Evolutionary conservation across 2,329 filamentous ascomycete genomes (phyloP).

Genomic region (Fusarium sp.): DNA sequence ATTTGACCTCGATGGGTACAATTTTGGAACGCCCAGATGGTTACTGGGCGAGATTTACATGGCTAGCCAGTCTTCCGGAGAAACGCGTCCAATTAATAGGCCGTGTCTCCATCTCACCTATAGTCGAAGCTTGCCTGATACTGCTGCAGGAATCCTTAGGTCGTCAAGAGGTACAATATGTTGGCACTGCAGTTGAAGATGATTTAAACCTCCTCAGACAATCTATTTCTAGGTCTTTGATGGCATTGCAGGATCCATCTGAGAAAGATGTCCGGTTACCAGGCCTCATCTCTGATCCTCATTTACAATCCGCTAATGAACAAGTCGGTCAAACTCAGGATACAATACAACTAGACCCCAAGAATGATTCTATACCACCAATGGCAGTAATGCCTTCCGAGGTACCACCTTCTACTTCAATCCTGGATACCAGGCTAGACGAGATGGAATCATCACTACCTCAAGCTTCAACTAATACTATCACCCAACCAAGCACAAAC

Average conservation of each 20-base stretch:
- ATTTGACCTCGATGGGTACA: accelerated
- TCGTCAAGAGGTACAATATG: not conserved
- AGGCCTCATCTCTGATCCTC: accelerated
- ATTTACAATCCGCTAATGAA: accelerated
- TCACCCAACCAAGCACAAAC: not conserved
- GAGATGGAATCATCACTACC: not conserved
- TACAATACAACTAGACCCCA: accelerated
- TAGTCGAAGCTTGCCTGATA: not conserved
- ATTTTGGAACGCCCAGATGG: not conserved
- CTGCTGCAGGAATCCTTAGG: not conserved
- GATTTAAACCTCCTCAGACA: not conserved
- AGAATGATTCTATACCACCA: too few species aligned
- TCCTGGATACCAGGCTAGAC: not conserved
- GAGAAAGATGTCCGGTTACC: too few species aligned
- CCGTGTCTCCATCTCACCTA: not conserved
- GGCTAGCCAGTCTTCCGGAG: not conserved
- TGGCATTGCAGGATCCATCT: not conserved
- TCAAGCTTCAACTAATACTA: not conserved
- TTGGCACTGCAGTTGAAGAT: accelerated
- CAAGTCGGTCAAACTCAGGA: accelerated
- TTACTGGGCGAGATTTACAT: not conserved
- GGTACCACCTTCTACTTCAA: too few species aligned
- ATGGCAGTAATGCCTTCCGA: not conserved
- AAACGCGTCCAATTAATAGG: not conserved
- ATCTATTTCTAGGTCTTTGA: not conserved